phyloP scores from a whole-genome alignment of 768 basidiomycete genomes.

The Leccinum imitatum region DNA sequence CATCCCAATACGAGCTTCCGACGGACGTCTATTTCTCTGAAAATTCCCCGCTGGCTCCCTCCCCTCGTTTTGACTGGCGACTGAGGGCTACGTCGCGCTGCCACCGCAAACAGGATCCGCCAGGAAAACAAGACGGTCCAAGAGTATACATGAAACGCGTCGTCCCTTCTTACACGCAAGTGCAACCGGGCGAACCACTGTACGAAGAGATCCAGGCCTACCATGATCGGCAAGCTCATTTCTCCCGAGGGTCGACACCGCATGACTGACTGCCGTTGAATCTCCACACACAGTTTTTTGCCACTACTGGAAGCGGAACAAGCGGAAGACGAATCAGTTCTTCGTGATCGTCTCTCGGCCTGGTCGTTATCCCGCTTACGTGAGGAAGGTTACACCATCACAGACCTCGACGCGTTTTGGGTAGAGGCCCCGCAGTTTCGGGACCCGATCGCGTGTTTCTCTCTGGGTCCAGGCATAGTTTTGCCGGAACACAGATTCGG shows the following conservation, averaged over 20 bases:
- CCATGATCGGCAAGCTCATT: slow-evolving; percentile 45
- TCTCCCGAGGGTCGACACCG: background rate
- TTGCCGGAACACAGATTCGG: slow-evolving; percentile 70
- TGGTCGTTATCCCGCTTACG: slow-evolving; percentile 63
- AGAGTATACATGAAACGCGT: slow-evolving; percentile 38
- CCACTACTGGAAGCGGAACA: slow-evolving; percentile 58
- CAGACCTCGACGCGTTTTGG: slow-evolving; percentile 68
- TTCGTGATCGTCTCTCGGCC: slow-evolving; percentile 61
- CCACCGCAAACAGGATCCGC: slow-evolving; percentile 14
- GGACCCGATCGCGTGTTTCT: slow-evolving; percentile 64
- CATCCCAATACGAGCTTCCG: slow-evolving; percentile 23
- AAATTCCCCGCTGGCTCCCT: slow-evolving; percentile 26
- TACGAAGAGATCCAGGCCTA: slow-evolving; percentile 55
- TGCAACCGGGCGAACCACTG: slow-evolving; percentile 41
- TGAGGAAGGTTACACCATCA: slow-evolving; percentile 73
- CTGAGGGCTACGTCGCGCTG: slow-evolving; percentile 50
- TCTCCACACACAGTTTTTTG: slow-evolving; percentile 41
- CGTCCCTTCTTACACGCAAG: slow-evolving; percentile 34
- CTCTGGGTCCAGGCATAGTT: slow-evolving; percentile 56
- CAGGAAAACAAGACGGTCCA: slow-evolving; percentile 10
- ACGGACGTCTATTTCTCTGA: slow-evolving; percentile 32
- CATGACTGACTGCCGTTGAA: background rate
- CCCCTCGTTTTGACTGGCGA: slow-evolving; percentile 61
- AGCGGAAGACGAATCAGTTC: slow-evolving; percentile 55
- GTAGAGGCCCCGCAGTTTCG: slow-evolving; percentile 61